phyloP scores from a whole-genome alignment of 2,329 filamentous ascomycete genomes.

The Fusarium liriodendri region DNA sequence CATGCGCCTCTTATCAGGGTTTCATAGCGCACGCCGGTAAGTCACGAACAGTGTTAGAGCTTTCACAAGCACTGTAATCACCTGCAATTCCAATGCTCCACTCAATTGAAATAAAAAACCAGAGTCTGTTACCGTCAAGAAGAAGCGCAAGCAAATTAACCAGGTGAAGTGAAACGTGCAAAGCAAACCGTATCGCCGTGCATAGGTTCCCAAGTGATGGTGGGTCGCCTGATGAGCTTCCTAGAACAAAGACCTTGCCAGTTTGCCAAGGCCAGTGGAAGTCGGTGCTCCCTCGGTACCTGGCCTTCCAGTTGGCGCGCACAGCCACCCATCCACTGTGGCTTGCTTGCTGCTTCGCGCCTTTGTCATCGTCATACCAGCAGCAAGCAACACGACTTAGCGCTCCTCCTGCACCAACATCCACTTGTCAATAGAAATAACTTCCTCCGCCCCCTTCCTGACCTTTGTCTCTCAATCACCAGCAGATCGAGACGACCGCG shows the following conservation, averaged over 20 bases:
- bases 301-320: neutral
- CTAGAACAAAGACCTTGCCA: neutral
- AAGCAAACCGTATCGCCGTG: neutral
- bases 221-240: neutral
- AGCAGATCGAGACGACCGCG: slow-evolving; percentile 1
- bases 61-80: neutral
- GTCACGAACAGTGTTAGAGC: neutral
- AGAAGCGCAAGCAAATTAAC: neutral
- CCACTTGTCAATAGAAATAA: slow-evolving; percentile 32
- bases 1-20: neutral
- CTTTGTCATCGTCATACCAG: slow-evolving; percentile 45
- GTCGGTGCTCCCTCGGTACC: neutral
- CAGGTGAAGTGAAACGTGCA: neutral
- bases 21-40: neutral
- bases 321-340: slow-evolving; percentile 30
- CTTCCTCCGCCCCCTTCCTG: neutral
- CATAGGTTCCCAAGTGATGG: neutral
- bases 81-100: neutral
- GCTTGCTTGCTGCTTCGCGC: slow-evolving; percentile 15
- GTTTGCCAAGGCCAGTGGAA: neutral
- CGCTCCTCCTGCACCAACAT: slow-evolving; percentile 30
- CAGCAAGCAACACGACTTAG: neutral
- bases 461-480: neutral
- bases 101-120: neutral
- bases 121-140: neutral